Conservation (phyloP, 768 basidiomycete genomes). For the Podaxis sp. region DNA sequence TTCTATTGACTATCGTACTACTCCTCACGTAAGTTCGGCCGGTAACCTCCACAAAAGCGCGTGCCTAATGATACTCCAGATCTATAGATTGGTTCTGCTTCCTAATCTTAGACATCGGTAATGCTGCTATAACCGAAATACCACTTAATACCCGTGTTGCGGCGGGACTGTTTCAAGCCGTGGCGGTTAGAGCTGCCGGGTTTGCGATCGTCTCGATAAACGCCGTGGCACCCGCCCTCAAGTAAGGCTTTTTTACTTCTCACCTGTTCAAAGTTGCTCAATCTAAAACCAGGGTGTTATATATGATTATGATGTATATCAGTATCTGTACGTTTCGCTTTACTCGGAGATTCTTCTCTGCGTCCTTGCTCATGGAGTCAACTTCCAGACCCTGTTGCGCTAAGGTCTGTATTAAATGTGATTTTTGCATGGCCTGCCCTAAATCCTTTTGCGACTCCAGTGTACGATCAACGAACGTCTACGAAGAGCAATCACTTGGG, state of each 20-base stretch:
- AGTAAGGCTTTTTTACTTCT: constrained; percentile 46
- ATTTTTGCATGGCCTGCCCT: not conserved
- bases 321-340: constrained; percentile 61
- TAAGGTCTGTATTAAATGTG: constrained; percentile 51
- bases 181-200: constrained; percentile 84
- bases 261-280: constrained; percentile 3
- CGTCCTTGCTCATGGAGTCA: not conserved
- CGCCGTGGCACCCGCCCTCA: constrained; percentile 83
- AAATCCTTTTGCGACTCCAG: constrained; percentile 32
- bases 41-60: not conserved
- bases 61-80: constrained; percentile 35
- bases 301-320: constrained; percentile 94
- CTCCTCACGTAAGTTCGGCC: constrained; percentile 62
- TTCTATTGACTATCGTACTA: constrained; percentile 70
- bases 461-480: constrained; percentile 91
- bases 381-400: constrained; percentile 67
- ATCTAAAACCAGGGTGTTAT: constrained; percentile 62
- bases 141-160: constrained; percentile 70
- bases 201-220: constrained; percentile 76
- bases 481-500: constrained; percentile 91
- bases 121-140: constrained; percentile 62
- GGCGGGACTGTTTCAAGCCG: constrained; percentile 76
- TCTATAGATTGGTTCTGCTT: constrained; percentile 88
- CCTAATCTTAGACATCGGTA: constrained; percentile 85
- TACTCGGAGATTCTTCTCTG: constrained; percentile 6